Evolutionary conservation across 1,139 yeast genomes (phyloP).

Genomic region (Debaryomyces sp.): DNA sequence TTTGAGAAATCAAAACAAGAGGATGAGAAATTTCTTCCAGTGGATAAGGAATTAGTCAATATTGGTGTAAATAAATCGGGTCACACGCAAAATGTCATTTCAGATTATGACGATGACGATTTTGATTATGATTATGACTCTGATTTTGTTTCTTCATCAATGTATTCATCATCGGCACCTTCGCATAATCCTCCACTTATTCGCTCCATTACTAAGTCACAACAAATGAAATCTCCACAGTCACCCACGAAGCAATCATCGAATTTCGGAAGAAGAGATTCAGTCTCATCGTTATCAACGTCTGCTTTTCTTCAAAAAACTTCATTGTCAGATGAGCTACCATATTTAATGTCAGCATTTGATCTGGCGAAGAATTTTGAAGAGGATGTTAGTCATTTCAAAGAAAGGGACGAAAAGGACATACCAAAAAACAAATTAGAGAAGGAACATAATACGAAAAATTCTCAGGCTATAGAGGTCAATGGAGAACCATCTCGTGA

Average conservation of each 20-base stretch:
- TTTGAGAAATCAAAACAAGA: conserved; percentile 10
- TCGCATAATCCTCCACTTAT: conserved; percentile 38
- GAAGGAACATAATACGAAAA: not conserved
- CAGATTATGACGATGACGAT: conserved; percentile 10
- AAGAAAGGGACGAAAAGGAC: conserved; percentile 23
- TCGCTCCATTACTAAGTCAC: conserved; percentile 42
- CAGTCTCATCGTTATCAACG: conserved; percentile 32
- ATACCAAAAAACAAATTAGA: conserved; percentile 10
- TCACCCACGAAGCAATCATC: not conserved
- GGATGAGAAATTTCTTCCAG: conserved; percentile 11
- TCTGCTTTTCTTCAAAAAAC: conserved; percentile 42
- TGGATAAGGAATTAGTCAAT: conserved; percentile 6
- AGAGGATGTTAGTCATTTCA: conserved; percentile 48
- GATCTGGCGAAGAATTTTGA: conserved; percentile 54
- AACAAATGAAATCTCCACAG: conserved; percentile 9
- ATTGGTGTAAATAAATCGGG: not conserved
- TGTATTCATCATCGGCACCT: conserved; percentile 29
- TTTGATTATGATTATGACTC: conserved; percentile 25
- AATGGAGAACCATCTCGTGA: conserved; percentile 1
- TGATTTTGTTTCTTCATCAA: conserved; percentile 31
- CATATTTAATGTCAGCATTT: conserved; percentile 61
- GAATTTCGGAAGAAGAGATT: conserved; percentile 24
- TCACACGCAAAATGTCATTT: conserved; percentile 7
- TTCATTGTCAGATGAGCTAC: conserved; percentile 56
- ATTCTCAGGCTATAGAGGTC: not conserved